Conservation (phyloP, 2,329 filamentous ascomycete genomes). For the Lasiodiplodia sp. region DNA sequence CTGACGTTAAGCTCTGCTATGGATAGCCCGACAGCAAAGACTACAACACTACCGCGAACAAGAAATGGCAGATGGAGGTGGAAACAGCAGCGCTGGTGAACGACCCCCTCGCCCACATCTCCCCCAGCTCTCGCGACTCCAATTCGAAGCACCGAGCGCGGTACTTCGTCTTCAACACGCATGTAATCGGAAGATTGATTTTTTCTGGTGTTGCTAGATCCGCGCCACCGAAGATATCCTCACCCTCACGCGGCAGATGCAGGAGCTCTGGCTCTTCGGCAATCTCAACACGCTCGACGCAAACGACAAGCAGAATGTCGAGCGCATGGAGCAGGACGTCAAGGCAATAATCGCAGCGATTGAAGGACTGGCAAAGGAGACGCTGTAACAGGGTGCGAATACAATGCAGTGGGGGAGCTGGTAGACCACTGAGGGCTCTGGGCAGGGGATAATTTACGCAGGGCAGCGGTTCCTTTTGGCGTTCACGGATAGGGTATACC, state of each 20-base stretch:
- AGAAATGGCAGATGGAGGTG: constrained; percentile 65
- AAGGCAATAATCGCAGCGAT: constrained; percentile 56
- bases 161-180: too few species aligned
- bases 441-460: not conserved
- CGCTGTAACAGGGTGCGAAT: not conserved
- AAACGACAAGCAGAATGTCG: constrained; percentile 31
- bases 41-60: constrained; percentile 63
- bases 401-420: not conserved
- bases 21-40: constrained; percentile 58
- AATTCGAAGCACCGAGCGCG: too few species aligned
- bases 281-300: constrained; percentile 63
- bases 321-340: constrained; percentile 56
- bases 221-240: constrained; percentile 69
- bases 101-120: not conserved
- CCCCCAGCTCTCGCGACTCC: not conserved
- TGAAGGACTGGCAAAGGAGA: constrained; percentile 36
- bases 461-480: not conserved
- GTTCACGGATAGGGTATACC: constrained; percentile 19
- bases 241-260: constrained; percentile 66
- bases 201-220: constrained; percentile 50
- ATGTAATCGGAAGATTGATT: too few species aligned
- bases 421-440: not conserved
- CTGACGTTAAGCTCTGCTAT: not conserved
- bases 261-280: constrained; percentile 73
- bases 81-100: constrained; percentile 67